Percentiles rank a stretch among this genome's conserved stretches.
phyloP scores from a whole-genome alignment of 1,284 basidiomycete genomes.

The Earliella scabrosa region DNA sequence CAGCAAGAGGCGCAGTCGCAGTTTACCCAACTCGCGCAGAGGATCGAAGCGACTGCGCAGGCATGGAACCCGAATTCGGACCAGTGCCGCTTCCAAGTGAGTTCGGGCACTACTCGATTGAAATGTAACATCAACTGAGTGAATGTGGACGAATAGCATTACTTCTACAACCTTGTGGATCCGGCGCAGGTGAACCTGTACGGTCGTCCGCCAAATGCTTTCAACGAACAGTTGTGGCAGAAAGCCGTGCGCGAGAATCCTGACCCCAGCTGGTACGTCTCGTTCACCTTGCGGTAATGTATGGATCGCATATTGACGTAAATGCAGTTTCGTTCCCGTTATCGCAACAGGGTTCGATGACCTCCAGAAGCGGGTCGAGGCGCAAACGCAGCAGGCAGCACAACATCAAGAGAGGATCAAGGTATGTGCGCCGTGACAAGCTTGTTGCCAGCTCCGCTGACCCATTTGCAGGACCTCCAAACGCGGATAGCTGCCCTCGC shows the following conservation, averaged over 20 bases:
- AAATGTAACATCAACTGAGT: not conserved
- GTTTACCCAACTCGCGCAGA: conserved; percentile 58
- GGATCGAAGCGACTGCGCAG: conserved; percentile 68
- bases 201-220: conserved; percentile 74
- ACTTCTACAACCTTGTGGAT: conserved; percentile 88
- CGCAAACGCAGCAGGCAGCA: conserved; percentile 72
- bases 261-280: conserved; percentile 73
- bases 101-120: conserved; percentile 24
- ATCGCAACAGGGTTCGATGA: conserved; percentile 85
- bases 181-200: conserved; percentile 72
- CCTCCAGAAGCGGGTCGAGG: conserved; percentile 80
- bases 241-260: conserved; percentile 85
- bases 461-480: conserved; percentile 59
- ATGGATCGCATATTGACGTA: conserved; percentile 2
- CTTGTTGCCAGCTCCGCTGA: not conserved
- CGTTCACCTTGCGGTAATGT: not conserved
- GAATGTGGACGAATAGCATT: conserved; percentile 51
- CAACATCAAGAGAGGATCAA: conserved; percentile 76
- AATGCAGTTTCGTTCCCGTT: conserved; percentile 77
- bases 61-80: conserved; percentile 77
- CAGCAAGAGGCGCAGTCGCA: conserved; percentile 67
- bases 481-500: conserved; percentile 65
- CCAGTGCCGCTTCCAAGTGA: conserved; percentile 82
- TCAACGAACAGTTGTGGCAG: conserved; percentile 80
- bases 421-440: conserved; percentile 36